Evolutionary conservation across 768 basidiomycete species (phyloP), one percentile per base, ranked within the genome.

Genomic region (Polyporus arcularius): DNA sequence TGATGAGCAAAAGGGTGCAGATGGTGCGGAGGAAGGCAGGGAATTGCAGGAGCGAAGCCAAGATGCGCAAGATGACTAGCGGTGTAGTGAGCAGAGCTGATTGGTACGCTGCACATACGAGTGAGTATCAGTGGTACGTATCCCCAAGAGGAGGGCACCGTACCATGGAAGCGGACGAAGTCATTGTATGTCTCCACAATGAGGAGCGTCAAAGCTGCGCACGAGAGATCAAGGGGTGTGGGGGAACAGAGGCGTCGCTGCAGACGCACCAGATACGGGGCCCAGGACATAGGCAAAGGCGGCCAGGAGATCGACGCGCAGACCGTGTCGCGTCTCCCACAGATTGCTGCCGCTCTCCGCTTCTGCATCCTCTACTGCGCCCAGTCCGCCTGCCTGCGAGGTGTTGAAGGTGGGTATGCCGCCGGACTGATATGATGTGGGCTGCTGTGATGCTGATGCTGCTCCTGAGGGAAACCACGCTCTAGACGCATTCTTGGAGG

Each of bases 181-280:
- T 91, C 87, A 66, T 88, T 89, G 61, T 83, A 82, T 10, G 86
- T 92, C 73, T 92, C 90, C n/a, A 86, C 63, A n/a, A 90, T 79
- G 10, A 92, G 79, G 35, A 91, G 72, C 1, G 78, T 30, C 32
- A 92, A 73, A 3, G 90, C 91, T 90, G 54, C 18, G 41, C 50
- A 54, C 30, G 43, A 2, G 16, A 40, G 60, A 18, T 57, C 28
- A 52, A 14, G 42, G 41, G 45, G 28, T 42, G n/a, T 43, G 40
- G 30, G 40, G 7, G 31, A 14, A 12, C 2, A 15, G 11, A 45
- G 11, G 12, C 31, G 49, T 41, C 21, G 7, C 26, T 6, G 15
- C 11, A 1, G 18, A 70, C 85, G 57, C 65, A 92, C 90, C 91
- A 55, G 88, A 85, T 21, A 91, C 68, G 0, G 88, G 91, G 7